phyloP scores from a whole-genome alignment of 768 basidiomycete genomes.

The Mycena rosella region DNA sequence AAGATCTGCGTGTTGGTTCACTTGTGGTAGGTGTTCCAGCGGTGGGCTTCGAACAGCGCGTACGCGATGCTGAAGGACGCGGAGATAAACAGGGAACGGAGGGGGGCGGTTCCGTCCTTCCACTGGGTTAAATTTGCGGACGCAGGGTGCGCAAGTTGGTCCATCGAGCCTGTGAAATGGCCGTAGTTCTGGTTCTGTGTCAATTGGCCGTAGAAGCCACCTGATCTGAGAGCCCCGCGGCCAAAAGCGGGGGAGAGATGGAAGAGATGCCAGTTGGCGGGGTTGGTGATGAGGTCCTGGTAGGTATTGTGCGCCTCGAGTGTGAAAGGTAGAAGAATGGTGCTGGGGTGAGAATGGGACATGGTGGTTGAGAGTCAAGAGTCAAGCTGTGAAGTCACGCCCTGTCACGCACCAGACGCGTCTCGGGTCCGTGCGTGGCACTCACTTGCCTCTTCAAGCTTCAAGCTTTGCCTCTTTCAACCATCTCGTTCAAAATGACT shows the following conservation, averaged over 20 bases:
- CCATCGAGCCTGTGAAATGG: neutral
- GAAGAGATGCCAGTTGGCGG: too few species aligned
- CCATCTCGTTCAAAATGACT: neutral
- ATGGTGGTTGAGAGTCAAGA: neutral
- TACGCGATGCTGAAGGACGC: slow-evolving; percentile 2
- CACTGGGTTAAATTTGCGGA: slow-evolving; percentile 9
- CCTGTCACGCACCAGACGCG: neutral
- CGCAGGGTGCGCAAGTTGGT: neutral
- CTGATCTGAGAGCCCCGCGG: too few species aligned
- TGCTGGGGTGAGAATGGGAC: neutral
- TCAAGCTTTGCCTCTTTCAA: neutral
- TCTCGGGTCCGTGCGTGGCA: too few species aligned
- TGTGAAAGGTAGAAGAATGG: too few species aligned
- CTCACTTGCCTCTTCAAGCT: too few species aligned
- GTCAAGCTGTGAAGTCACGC: neutral
- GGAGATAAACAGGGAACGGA: slow-evolving; percentile 9
- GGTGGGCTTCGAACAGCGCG: slow-evolving; percentile 1
- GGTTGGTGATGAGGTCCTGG: too few species aligned
- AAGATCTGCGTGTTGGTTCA: slow-evolving; percentile 26
- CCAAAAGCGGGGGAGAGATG: too few species aligned
- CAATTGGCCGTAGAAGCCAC: too few species aligned
- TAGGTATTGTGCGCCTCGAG: too few species aligned
- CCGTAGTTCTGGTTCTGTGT: neutral
- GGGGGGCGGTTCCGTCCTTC: neutral
- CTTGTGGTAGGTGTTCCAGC: slow-evolving; percentile 36